Evolutionary conservation across 352 stramenopile genomes (phyloP).

Genomic region (Vaucheria bursata): DNA sequence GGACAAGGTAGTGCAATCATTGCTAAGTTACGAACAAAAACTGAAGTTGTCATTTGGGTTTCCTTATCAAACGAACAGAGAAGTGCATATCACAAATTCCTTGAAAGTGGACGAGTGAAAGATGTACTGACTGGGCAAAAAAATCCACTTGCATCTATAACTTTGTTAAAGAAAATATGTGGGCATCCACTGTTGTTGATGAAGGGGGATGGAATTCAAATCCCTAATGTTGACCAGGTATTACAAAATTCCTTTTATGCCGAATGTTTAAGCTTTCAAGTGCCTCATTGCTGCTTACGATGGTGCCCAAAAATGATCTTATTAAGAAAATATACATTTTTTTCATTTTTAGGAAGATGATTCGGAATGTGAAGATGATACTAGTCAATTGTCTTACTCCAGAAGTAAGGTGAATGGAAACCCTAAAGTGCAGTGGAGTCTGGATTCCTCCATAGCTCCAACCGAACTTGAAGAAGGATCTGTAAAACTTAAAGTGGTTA

Average conservation of each 20-base stretch:
- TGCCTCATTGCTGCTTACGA: too few species aligned
- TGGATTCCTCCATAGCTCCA: neutral
- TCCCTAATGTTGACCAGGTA: too few species aligned
- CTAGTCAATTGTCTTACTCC: too few species aligned
- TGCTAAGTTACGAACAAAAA: neutral
- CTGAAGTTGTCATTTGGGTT: neutral
- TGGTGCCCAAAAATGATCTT: too few species aligned
- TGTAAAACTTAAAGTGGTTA: constrained; percentile 88
- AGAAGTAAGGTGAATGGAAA: too few species aligned
- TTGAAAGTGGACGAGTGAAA: neutral
- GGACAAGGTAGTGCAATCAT: too few species aligned
- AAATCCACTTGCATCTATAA: constrained; percentile 1
- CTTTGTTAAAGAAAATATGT: constrained; percentile 4
- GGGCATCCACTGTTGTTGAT: neutral
- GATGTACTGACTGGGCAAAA: neutral
- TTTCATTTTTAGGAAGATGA: too few species aligned
- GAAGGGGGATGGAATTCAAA: too few species aligned
- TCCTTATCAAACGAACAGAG: neutral
- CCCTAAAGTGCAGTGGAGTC: neutral
- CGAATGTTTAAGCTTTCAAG: too few species aligned
- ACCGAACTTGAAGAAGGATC: constrained; percentile 51
- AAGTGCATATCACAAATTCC: neutral
- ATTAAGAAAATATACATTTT: too few species aligned
- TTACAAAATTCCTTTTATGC: too few species aligned
- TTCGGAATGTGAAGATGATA: too few species aligned